Percentiles rank a stretch among this genome's conserved stretches.
phyloP scores from a whole-genome alignment of 108 stramenopile genomes.

The Cyclostephanos invisitatus region DNA sequence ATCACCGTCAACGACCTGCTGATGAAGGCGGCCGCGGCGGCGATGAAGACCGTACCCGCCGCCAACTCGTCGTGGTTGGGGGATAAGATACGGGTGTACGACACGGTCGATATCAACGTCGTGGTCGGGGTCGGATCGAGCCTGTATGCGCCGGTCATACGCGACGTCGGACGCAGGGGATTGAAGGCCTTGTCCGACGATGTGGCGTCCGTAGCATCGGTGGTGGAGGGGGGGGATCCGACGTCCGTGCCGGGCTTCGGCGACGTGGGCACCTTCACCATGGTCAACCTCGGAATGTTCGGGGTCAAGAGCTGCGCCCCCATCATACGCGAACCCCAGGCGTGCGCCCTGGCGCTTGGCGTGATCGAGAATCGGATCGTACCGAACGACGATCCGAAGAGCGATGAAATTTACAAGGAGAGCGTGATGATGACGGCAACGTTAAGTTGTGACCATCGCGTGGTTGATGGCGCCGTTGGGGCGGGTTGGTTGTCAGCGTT shows the following conservation, averaged over 20 bases:
- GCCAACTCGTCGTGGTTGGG: constrained; percentile 93
- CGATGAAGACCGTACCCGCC: constrained; percentile 85
- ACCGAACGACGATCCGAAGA: constrained; percentile 76
- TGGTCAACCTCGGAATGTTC: constrained; percentile 97
- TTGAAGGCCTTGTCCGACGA: constrained; percentile 74
- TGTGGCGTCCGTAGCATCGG: constrained; percentile 39
- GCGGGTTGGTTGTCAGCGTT: constrained; percentile 96
- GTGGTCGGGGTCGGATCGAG: constrained; percentile 81
- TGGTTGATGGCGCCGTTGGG: constrained; percentile 98
- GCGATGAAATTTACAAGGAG: constrained; percentile 85
- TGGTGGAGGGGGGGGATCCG: constrained; percentile 28
- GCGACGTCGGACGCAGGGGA: constrained; percentile 78
- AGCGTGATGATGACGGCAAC: constrained; percentile 92
- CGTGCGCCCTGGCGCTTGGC: constrained; percentile 93
- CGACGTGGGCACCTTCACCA: constrained; percentile 81
- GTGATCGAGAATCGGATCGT: constrained; percentile 90
- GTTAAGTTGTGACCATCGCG: constrained; percentile 97
- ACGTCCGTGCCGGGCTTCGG: constrained; percentile 44
- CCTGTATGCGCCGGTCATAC: constrained; percentile 89
- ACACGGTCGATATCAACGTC: constrained; percentile 93
- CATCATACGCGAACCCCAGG: constrained; percentile 97
- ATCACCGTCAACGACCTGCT: constrained; percentile 91
- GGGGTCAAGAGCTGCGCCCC: constrained; percentile 95
- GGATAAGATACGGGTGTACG: constrained; percentile 81
- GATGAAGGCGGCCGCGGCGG: constrained; percentile 89